Evolutionary conservation across 116 monocot genomes (phyloP), one percentile per base, ranked within the genome.

Genomic region (Papilionanthe hybrid): DNA sequence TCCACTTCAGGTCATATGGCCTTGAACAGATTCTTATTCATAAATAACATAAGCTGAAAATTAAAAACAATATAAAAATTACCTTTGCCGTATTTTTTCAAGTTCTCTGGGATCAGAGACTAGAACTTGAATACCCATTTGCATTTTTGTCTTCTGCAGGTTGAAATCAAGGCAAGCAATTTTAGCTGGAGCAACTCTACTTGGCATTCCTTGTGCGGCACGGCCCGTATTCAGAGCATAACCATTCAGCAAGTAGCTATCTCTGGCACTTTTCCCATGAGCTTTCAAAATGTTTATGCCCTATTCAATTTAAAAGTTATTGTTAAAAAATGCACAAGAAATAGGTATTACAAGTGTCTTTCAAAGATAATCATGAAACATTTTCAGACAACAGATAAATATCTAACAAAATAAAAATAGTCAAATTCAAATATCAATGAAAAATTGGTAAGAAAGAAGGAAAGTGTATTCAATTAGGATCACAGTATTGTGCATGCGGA

Each of bases 141-240:
- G 98, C 98, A 99, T 93, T 89, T 99, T 99, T 72, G 98, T 99
- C 84, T 95, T 99, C 80, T 94, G 94, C 72, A 99, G 93, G 86
- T 99, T 99, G 81, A 99, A 99, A 84, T 99, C 95, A 74, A 99
- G 87, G 79, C 98, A 99, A 22, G 98, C 98, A 83, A 99, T 95
- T 84, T 76, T 99, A 82, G 98, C 98, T 78, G 98, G 91, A 66
- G 91, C 85, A 67, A 99, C 98, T 87, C 85, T 88, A 72, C 84
- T 87, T 83, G 93, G 98, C 98, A 99, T 99, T 75, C 98, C 98
- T 89, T 94, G 98, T 57, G 98, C 98, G 78, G 98, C 95, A 78
- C 98, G 86, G 27, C 98, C 98, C 2, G 89, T 94, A 84, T 99
- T 99, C 77, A 99, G 80, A 79, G 98, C 98, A 87, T 99, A 99